Conservation (phyloP, 495 filamentous ascomycete species). For the Aspergillus nanangensis region DNA sequence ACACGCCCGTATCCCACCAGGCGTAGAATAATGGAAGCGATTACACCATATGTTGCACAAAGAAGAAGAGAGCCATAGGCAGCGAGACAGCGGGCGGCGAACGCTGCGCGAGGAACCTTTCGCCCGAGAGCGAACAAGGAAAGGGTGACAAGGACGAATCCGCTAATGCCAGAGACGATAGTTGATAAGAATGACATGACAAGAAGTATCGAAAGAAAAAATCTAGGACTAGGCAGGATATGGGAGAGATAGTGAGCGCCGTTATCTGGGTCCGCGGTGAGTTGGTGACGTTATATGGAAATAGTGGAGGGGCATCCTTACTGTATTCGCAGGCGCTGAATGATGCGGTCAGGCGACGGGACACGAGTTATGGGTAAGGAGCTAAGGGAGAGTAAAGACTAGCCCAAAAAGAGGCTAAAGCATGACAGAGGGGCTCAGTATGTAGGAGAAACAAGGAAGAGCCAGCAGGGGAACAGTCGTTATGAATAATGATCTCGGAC, state of each 20-base stretch:
- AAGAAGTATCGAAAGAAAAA: neutral
- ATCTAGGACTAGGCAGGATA: neutral
- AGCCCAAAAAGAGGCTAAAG: neutral
- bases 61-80: slow-evolving; percentile 60
- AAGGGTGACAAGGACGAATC: slow-evolving; percentile 50
- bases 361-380: neutral
- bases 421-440: slow-evolving; percentile 4
- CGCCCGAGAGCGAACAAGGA: slow-evolving; percentile 55
- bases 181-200: slow-evolving; percentile 42
- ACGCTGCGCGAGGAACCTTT: slow-evolving; percentile 54
- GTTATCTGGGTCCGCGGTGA: neutral
- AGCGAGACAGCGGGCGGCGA: slow-evolving; percentile 68
- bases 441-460: neutral
- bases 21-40: slow-evolving; percentile 68
- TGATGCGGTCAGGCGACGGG: slow-evolving; percentile 18
- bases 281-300: neutral
- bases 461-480: neutral
- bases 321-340: neutral
- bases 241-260: neutral
- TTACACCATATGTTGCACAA: slow-evolving; percentile 72
- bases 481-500: no score
- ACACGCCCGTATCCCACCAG: slow-evolving; percentile 65
- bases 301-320: neutral
- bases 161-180: slow-evolving; percentile 48
- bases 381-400: neutral